These are phyloP conservation scores for Canna indica DNA, from an alignment of 176 grass and related monocot species.

Conservation along the genomic window DNA sequence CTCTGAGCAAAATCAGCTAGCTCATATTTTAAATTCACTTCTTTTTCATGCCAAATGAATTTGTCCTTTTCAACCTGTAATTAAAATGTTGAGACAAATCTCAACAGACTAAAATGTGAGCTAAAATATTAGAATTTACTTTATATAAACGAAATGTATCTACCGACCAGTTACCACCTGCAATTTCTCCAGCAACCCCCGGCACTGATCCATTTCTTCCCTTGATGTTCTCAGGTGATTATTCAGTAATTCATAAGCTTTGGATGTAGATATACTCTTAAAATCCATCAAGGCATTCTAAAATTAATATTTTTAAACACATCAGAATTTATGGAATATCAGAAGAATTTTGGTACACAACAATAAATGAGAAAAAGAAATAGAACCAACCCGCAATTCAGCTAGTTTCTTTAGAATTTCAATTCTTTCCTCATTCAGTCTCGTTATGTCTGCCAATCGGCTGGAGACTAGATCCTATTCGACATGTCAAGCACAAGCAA, in stretches of 20 bases:
- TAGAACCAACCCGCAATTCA: conserved; percentile 53
- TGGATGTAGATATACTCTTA: conserved; percentile 70
- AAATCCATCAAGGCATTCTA: conserved; percentile 86
- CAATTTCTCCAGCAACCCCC: conserved; percentile 68
- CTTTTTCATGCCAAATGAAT: conserved; percentile 69
- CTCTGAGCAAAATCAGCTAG: conserved; percentile 55
- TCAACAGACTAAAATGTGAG: conserved; percentile 18
- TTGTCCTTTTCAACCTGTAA: conserved; percentile 77
- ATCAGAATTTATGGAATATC: not conserved
- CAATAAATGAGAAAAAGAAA: conserved; percentile 3
- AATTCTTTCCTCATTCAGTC: conserved; percentile 79
- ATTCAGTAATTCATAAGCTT: conserved; percentile 58
- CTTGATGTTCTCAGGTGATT: conserved; percentile 55
- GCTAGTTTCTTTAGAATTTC: conserved; percentile 76
- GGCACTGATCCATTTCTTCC: conserved; percentile 47
- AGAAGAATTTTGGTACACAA: not conserved
- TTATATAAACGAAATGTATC: conserved; percentile 29
- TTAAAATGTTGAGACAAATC: conserved; percentile 23
- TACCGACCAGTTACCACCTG: conserved; percentile 75
- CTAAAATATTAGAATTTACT: not conserved
- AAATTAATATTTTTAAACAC: conserved; percentile 3
- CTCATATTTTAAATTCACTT: conserved; percentile 59
- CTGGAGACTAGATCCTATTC: conserved; percentile 56
- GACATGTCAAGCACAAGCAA: conserved; percentile 20
- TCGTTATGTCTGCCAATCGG: conserved; percentile 56